Conservation (phyloP, 208 protist species). For the Crithidia sp. region DNA sequence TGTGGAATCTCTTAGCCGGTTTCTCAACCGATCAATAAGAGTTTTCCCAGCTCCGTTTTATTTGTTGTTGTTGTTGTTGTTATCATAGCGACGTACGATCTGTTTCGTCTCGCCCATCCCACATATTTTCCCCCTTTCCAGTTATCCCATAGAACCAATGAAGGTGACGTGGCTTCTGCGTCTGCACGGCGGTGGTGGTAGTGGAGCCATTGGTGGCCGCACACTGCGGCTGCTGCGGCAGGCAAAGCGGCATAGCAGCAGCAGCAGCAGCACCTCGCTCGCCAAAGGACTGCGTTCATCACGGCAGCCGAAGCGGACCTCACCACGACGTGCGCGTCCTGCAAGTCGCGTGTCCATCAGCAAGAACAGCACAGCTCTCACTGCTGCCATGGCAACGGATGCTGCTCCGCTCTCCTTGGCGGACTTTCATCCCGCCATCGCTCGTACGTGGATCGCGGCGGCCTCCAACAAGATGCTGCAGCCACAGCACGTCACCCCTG, state of each 20-base stretch:
- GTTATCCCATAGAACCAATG: background rate
- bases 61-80: conserved; percentile 7
- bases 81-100: background rate
- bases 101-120: background rate
- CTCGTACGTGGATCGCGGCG: conserved; percentile 67
- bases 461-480: conserved; percentile 84
- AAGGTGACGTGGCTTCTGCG: background rate
- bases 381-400: background rate
- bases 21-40: conserved; percentile 58
- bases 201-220: conserved; percentile 6
- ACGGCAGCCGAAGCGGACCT: background rate
- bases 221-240: conserved; percentile 10
- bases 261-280: background rate
- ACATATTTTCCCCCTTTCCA: background rate
- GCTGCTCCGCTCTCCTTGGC: conserved; percentile 38
- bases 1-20: conserved; percentile 36
- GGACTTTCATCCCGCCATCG: conserved; percentile 67
- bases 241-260: background rate
- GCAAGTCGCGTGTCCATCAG: background rate
- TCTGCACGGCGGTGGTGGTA: conserved; percentile 2
- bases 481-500: conserved; percentile 74
- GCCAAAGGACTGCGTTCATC: background rate
- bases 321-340: background rate
- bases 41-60: background rate
- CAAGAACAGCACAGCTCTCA: background rate